Conservation (phyloP, 148 eudicot species). For the Rhododendron griersonianum region DNA sequence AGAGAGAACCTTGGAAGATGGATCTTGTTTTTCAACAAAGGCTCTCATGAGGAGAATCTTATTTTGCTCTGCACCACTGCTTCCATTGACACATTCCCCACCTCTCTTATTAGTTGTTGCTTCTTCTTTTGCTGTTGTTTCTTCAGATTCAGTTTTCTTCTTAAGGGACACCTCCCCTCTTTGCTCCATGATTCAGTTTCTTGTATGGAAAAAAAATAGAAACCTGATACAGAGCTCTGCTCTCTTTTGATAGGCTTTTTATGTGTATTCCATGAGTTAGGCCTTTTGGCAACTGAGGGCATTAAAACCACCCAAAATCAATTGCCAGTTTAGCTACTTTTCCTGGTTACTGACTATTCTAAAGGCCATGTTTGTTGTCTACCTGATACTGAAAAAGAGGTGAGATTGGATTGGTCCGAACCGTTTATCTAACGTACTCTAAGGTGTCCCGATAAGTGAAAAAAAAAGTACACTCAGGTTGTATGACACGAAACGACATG, state of each 20-base stretch:
- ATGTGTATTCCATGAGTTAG: no score
- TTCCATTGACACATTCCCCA: constrained; percentile 9
- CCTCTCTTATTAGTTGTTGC: background rate
- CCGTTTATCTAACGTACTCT: background rate
- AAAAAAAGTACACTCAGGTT: background rate
- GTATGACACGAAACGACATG: background rate
- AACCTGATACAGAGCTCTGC: background rate
- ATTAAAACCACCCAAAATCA: background rate
- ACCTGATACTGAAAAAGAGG: background rate
- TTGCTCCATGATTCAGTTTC: constrained; percentile 12
- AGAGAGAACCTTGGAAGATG: constrained; percentile 49
- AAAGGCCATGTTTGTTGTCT: background rate
- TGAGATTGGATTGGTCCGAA: background rate
- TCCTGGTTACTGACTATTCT: background rate
- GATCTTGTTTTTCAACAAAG: constrained; percentile 49
- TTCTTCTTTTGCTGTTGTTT: background rate
- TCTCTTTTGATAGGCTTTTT: background rate
- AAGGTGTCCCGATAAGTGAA: no score
- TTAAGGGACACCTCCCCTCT: background rate
- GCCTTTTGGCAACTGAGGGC: background rate
- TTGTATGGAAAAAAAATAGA: background rate
- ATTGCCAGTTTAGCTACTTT: background rate
- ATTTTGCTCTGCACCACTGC: constrained; percentile 28
- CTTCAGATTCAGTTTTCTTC: constrained; percentile 1
- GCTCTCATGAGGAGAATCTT: constrained; percentile 49